Evolutionary conservation across 1,139 yeast genomes (phyloP).

Genomic region (Pichia sp.): DNA sequence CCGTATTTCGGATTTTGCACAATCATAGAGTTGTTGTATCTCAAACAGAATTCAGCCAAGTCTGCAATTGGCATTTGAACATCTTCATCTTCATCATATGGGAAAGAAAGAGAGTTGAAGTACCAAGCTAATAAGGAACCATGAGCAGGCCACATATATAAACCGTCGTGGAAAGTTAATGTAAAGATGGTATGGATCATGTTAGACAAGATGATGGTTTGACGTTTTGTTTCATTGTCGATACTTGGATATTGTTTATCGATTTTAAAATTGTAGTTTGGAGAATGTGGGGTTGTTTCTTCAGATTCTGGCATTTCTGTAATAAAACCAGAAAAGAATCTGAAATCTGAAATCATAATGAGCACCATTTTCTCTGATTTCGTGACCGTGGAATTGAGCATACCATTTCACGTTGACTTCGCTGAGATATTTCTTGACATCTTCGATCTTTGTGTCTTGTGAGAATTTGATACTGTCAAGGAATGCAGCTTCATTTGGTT

Average conservation of each 20-base stretch:
- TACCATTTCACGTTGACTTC: constrained; percentile 46
- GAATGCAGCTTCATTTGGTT: constrained; percentile 21
- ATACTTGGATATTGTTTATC: neutral
- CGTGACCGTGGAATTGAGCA: constrained; percentile 24
- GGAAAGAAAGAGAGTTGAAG: constrained; percentile 53
- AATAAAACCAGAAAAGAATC: constrained; percentile 61
- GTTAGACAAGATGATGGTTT: constrained; percentile 45
- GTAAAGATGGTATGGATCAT: constrained; percentile 48
- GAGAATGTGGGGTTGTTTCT: constrained; percentile 8
- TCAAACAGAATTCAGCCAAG: constrained; percentile 40
- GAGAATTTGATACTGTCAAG: constrained; percentile 34
- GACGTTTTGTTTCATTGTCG: constrained; percentile 25
- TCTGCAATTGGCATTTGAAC: constrained; percentile 55
- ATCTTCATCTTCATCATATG: constrained; percentile 57
- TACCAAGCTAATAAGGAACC: constrained; percentile 54
- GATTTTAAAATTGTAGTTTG: neutral
- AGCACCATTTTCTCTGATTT: constrained; percentile 41
- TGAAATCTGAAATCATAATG: constrained; percentile 78
- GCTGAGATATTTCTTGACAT: constrained; percentile 47
- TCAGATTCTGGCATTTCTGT: constrained; percentile 23
- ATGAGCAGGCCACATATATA: constrained; percentile 51
- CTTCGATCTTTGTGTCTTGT: constrained; percentile 19
- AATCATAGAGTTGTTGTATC: constrained; percentile 49
- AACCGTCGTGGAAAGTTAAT: constrained; percentile 43
- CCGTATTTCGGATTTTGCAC: constrained; percentile 65